phyloP scores from a whole-genome alignment of 2,329 filamentous ascomycete genomes.

The Leptographium galeiforme region DNA sequence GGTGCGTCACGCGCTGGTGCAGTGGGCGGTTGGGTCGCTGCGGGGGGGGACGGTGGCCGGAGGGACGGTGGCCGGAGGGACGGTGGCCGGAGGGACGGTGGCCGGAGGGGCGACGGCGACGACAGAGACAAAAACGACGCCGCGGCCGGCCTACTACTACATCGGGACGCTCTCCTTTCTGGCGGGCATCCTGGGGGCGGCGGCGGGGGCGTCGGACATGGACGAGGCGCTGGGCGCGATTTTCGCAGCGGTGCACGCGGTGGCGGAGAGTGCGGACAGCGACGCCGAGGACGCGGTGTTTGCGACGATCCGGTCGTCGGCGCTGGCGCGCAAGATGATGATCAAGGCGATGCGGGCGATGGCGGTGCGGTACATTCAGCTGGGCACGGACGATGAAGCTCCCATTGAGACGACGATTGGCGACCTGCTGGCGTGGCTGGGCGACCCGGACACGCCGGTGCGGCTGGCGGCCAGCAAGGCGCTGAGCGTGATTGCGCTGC shows the following conservation, averaged over 20 bases:
- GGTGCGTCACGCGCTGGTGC: slow-evolving; percentile 52
- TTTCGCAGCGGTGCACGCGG: slow-evolving; percentile 48
- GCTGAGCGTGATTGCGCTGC: slow-evolving; percentile 73
- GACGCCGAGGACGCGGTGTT: slow-evolving; percentile 26
- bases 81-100: too few species aligned
- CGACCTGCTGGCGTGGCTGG: slow-evolving; percentile 62
- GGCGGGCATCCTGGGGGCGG: slow-evolving; percentile 54
- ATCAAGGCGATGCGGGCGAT: slow-evolving; percentile 77
- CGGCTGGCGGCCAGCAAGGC: slow-evolving; percentile 85
- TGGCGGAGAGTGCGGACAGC: slow-evolving; percentile 32
- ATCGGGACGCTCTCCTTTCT: slow-evolving; percentile 72
- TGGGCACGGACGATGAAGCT: slow-evolving; percentile 36
- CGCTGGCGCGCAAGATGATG: slow-evolving; percentile 65
- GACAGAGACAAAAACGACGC: too few species aligned
- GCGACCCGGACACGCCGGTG: slow-evolving; percentile 84
- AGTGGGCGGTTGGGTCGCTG: slow-evolving; percentile 56
- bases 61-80: too few species aligned
- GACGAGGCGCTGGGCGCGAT: slow-evolving; percentile 50
- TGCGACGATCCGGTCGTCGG: slow-evolving; percentile 51
- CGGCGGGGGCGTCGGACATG: slow-evolving; percentile 63
- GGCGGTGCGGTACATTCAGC: slow-evolving; percentile 38
- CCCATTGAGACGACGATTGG: slow-evolving; percentile 81
- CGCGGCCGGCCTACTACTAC: slow-evolving; percentile 39
- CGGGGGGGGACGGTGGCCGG: slow-evolving; percentile 26
- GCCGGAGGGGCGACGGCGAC: too few species aligned